phyloP scores from a whole-genome alignment of 805 yeast species.

The Kodamaea hsintzibuensis region DNA sequence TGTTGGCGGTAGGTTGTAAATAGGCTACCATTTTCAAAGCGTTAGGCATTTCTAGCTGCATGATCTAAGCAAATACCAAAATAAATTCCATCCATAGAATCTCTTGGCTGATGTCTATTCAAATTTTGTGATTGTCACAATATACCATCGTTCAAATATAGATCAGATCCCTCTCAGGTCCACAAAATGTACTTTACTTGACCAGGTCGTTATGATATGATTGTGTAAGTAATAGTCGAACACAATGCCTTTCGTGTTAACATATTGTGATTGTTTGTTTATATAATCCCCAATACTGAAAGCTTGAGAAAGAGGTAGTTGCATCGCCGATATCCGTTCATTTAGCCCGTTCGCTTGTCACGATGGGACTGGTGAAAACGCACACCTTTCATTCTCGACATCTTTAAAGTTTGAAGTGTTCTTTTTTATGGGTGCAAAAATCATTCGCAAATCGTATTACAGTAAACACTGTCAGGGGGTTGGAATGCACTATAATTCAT shows the following conservation, averaged over 20 bases:
- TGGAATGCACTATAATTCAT: not conserved
- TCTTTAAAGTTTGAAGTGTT: not conserved
- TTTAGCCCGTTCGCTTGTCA: not conserved
- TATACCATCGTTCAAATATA: not conserved
- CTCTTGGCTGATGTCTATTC: not conserved
- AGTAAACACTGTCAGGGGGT: not conserved
- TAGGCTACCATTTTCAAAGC: not conserved
- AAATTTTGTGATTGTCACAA: not conserved
- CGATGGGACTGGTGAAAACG: not conserved
- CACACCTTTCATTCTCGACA: not conserved
- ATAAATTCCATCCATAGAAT: not conserved
- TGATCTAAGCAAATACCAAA: not conserved
- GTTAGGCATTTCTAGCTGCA: not conserved
- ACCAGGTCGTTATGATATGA: not conserved
- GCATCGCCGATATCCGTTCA: not conserved
- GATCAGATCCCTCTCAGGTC: not conserved
- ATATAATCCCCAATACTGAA: too few species aligned
- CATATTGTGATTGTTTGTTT: not conserved
- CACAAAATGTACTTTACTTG: not conserved
- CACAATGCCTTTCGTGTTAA: not conserved
- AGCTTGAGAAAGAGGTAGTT: not conserved
- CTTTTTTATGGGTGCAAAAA: not conserved
- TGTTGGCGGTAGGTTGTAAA: not conserved
- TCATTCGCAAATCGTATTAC: not conserved
- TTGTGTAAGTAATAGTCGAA: not conserved